These are phyloP conservation scores for Aspergillus nomiae DNA, from an alignment of 2,329 filamentous ascomycete genomes.

Conservation along the genomic window DNA sequence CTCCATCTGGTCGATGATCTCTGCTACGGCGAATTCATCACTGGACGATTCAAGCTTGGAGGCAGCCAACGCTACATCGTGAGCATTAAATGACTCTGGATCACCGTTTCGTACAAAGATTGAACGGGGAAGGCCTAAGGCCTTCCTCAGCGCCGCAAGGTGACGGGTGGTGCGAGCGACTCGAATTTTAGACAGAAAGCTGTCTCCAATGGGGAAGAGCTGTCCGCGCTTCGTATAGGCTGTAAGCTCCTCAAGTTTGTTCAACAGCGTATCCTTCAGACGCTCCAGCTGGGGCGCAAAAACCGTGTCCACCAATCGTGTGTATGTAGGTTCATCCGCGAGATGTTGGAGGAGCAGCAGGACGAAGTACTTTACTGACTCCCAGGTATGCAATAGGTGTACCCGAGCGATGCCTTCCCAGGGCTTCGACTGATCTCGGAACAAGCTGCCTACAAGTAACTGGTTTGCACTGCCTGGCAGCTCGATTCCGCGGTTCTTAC, in stretches of 20 bases:
- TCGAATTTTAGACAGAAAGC: conserved; percentile 17
- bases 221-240: conserved; percentile 24
- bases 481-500: conserved; percentile 33
- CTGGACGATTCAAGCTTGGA: conserved; percentile 6
- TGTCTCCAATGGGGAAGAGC: conserved; percentile 23
- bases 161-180: conserved; percentile 12
- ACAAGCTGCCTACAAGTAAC: conserved; percentile 34
- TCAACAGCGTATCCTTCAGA: conserved; percentile 17
- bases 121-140: neutral
- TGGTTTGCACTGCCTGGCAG: conserved; percentile 38
- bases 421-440: conserved; percentile 36
- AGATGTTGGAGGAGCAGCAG: conserved; percentile 26
- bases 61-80: conserved; percentile 1
- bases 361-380: conserved; percentile 23
- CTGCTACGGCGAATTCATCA: conserved; percentile 40
- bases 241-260: conserved; percentile 28
- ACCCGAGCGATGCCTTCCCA: conserved; percentile 33
- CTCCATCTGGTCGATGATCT: conserved; percentile 49
- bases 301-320: conserved; percentile 18
- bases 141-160: neutral
- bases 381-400: conserved; percentile 29
- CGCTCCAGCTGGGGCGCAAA: conserved; percentile 27
- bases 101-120: neutral
- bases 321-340: conserved; percentile 25
- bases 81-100: neutral